Conservation (phyloP, 2,329 filamentous ascomycete species). For the Phialemonium atrogriseum region DNA sequence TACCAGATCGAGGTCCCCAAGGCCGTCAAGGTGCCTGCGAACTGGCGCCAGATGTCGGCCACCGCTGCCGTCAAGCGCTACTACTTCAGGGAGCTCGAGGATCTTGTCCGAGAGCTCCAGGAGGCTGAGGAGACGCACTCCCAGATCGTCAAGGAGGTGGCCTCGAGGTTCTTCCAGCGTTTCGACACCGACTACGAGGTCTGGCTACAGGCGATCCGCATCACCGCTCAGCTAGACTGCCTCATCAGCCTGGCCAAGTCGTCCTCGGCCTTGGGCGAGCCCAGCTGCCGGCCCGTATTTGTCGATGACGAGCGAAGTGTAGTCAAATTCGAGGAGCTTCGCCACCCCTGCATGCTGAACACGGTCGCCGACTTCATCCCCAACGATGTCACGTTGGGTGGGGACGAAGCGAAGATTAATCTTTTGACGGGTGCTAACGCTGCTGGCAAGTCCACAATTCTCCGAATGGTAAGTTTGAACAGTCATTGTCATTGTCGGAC, state of each 20-base stretch:
- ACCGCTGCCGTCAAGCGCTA: conserved; percentile 87
- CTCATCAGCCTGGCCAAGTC: conserved; percentile 88
- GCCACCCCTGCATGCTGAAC: conserved; percentile 90
- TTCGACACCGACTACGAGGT: conserved; percentile 81
- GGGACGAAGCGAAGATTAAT: conserved; percentile 72
- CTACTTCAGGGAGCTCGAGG: conserved; percentile 78
- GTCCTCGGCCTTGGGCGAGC: conserved; percentile 73
- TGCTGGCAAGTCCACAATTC: conserved; percentile 90
- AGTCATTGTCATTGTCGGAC: too few species aligned
- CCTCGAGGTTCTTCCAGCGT: conserved; percentile 71
- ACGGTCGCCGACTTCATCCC: conserved; percentile 92
- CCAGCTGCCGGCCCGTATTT: conserved; percentile 83
- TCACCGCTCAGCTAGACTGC: conserved; percentile 89
- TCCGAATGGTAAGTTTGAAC: conserved; percentile 69
- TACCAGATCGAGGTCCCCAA: conserved; percentile 94
- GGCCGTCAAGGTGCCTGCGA: conserved; percentile 71
- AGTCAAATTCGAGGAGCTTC: conserved; percentile 84
- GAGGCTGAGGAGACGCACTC: conserved; percentile 91
- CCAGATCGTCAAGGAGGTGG: conserved; percentile 83
- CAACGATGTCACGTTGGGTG: conserved; percentile 84
- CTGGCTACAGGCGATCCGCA: conserved; percentile 85
- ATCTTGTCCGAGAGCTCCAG: conserved; percentile 77
- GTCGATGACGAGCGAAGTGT: conserved; percentile 77
- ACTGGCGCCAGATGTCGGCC: conserved; percentile 94
- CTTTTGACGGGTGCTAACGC: conserved; percentile 94